These are phyloP conservation scores for Dactylellina sp. DNA, from an alignment of 2,329 filamentous ascomycete genomes.

Conservation along the genomic window DNA sequence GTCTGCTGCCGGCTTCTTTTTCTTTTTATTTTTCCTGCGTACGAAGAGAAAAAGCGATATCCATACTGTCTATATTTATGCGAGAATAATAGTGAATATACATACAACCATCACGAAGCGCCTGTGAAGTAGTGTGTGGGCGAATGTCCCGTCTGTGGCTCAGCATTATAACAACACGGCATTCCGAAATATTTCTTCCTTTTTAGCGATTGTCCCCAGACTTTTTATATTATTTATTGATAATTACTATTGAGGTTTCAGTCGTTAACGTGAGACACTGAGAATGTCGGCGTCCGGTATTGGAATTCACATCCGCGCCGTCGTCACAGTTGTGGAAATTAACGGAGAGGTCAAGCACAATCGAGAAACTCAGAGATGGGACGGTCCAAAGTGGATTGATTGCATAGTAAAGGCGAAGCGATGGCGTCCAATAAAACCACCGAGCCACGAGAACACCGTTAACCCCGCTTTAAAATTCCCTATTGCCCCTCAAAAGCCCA, in stretches of 20 bases:
- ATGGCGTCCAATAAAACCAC: constrained; percentile 2
- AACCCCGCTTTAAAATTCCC: constrained; percentile 35
- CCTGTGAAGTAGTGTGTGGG: not conserved
- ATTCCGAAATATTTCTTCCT: too few relatives aligned
- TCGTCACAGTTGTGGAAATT: constrained; percentile 14
- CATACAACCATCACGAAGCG: not conserved
- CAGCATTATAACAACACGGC: too few relatives aligned
- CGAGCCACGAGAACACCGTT: constrained; percentile 12
- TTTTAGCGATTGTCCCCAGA: too few relatives aligned
- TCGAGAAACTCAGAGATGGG: too few relatives aligned
- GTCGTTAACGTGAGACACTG: not conserved
- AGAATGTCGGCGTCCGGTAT: constrained; percentile 2
- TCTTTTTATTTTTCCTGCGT: not conserved
- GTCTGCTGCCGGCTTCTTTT: constrained; percentile 19
- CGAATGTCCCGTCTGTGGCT: not conserved
- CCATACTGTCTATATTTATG: constrained; percentile 39
- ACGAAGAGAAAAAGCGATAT: constrained; percentile 49
- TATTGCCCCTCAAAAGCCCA: constrained; percentile 4
- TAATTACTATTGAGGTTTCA: not conserved
- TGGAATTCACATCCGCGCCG: constrained; percentile 12
- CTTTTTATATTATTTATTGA: too few relatives aligned
- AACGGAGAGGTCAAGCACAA: constrained; percentile 4
- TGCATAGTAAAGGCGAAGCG: not conserved
- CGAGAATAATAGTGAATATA: constrained; percentile 4
- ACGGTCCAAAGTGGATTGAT: not conserved